phyloP scores from a whole-genome alignment of 2,329 filamentous ascomycete genomes.

The Macrophomina phaseolina region DNA sequence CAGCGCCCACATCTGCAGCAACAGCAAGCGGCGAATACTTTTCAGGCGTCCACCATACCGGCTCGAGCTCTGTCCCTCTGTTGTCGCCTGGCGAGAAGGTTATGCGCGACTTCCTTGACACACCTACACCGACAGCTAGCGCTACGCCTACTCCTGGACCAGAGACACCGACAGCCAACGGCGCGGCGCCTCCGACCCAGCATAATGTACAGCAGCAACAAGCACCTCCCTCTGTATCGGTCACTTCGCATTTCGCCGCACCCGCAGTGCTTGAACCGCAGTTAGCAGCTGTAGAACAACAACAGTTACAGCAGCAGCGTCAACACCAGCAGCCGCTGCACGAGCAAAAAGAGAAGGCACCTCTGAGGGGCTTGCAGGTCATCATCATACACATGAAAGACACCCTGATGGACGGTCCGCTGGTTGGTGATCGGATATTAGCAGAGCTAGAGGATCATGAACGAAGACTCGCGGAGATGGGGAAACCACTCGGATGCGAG shows the following conservation, averaged over 20 bases:
- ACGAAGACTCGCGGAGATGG: conserved; percentile 43
- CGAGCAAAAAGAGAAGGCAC: conserved; percentile 36
- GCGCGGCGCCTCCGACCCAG: background rate
- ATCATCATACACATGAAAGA: conserved; percentile 97
- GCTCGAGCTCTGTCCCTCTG: conserved; percentile 1
- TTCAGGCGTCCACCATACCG: background rate
- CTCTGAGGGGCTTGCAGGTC: conserved; percentile 75
- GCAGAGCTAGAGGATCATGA: conserved; percentile 72
- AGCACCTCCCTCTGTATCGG: background rate
- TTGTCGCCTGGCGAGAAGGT: conserved; percentile 17
- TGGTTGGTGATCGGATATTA: conserved; percentile 70
- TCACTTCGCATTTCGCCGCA: conserved; percentile 2
- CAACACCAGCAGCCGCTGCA: background rate
- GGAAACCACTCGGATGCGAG: conserved; percentile 74
- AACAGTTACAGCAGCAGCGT: background rate
- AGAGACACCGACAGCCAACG: conserved; percentile 10
- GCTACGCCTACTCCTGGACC: conserved; percentile 14
- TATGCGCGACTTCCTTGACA: conserved; percentile 24
- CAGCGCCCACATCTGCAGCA: conserved; percentile 8
- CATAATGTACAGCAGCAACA: conserved; percentile 5
- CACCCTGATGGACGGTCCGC: conserved; percentile 72
- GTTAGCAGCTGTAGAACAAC: background rate
- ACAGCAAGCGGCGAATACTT: conserved; percentile 1
- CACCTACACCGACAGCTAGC: conserved; percentile 6
- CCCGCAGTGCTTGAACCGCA: conserved; percentile 6